Evolutionary conservation across 106 monocot species (phyloP).

Genomic region (Posidonia australis): DNA sequence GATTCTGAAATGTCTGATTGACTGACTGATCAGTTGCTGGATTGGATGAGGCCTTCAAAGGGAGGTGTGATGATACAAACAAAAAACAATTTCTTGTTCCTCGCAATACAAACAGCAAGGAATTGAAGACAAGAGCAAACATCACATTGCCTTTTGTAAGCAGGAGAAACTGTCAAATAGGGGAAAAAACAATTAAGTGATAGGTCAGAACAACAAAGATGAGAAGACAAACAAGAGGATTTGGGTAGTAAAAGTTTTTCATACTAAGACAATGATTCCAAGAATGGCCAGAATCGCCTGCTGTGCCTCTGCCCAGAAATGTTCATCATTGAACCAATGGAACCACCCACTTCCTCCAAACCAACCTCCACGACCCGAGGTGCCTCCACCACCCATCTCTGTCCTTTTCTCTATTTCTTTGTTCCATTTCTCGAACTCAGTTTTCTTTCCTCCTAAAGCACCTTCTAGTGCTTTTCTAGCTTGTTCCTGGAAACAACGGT

Average conservation of each 20-base stretch:
- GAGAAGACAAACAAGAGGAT: neutral
- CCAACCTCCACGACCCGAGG: slow-evolving; percentile 51
- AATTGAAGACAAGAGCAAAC: slow-evolving; percentile 61
- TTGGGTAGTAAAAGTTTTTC: neutral
- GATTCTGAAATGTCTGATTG: slow-evolving; percentile 3
- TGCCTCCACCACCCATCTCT: slow-evolving; percentile 38
- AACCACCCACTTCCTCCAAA: slow-evolving; percentile 80
- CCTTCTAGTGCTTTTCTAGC: slow-evolving; percentile 72
- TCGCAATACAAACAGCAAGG: slow-evolving; percentile 46
- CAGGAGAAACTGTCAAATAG: slow-evolving; percentile 50
- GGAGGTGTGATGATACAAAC: slow-evolving; percentile 10
- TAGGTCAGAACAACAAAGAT: neutral
- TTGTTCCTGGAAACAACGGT: slow-evolving; percentile 38
- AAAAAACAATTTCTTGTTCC: slow-evolving; percentile 35
- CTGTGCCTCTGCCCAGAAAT: slow-evolving; percentile 75
- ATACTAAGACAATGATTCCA: slow-evolving; percentile 53
- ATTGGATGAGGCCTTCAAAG: neutral
- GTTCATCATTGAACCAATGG: slow-evolving; percentile 50
- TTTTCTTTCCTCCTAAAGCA: slow-evolving; percentile 69
- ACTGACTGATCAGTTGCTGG: slow-evolving; percentile 1
- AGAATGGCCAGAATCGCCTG: slow-evolving; percentile 46
- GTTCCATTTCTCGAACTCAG: slow-evolving; percentile 80
- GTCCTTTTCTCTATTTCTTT: slow-evolving; percentile 70
- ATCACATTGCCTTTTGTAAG: slow-evolving; percentile 59
- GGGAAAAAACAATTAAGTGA: neutral